phyloP scores from a whole-genome alignment of 306 rosid species.

The Quercus rubra region DNA sequence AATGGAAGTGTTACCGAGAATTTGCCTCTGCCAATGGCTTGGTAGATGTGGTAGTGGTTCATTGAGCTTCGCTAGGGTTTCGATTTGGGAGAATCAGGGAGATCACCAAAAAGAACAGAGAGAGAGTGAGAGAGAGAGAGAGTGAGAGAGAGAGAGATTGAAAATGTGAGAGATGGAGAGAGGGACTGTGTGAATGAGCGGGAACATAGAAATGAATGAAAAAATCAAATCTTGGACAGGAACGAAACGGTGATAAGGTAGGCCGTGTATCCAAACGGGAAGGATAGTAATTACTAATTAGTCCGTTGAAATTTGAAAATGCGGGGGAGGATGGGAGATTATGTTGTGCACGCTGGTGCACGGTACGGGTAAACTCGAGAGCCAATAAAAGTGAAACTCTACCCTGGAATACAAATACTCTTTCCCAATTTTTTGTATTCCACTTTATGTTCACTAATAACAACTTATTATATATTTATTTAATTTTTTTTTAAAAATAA shows the following conservation, averaged over 20 bases:
- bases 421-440: accelerated
- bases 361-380: neutral
- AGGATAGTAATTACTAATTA: too few relatives aligned
- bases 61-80: conserved; percentile 47
- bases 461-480: accelerated
- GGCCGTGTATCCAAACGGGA: neutral
- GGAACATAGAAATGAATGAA: neutral
- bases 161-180: neutral
- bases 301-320: neutral
- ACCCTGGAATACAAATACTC: accelerated
- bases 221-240: neutral
- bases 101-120: neutral
- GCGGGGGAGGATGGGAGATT: too few relatives aligned
- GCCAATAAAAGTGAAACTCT: too few relatives aligned
- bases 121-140: neutral
- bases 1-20: conserved; percentile 54
- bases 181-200: conserved; percentile 15
- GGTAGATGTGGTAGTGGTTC: conserved; percentile 94
- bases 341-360: neutral
- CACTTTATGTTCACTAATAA: too few relatives aligned
- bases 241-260: neutral
- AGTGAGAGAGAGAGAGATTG: conserved; percentile 13
- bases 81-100: conserved; percentile 19
- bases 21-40: conserved; percentile 96
- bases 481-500: too few relatives aligned